Percentiles rank a stretch among this genome's conserved stretches.
These are phyloP conservation scores for Teratosphaeria viscida DNA, from an alignment of 2,329 filamentous ascomycete genomes.

Conservation along the genomic window DNA sequence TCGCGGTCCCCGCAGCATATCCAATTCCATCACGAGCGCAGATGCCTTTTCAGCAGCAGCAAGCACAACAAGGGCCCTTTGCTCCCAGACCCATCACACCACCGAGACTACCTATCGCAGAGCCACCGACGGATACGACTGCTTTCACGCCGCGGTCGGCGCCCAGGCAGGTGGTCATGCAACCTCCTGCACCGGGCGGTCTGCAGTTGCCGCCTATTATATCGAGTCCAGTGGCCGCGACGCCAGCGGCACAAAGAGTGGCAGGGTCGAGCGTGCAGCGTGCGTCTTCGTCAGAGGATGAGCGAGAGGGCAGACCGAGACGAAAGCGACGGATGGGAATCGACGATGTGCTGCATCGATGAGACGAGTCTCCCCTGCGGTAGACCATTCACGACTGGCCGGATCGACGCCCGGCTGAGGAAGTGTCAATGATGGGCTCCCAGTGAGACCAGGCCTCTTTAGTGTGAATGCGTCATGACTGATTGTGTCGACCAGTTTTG, in stretches of 20 bases:
- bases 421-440: too few species aligned
- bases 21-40: not conserved
- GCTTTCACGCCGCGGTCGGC: conserved; percentile 12
- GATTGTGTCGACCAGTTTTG: too few species aligned
- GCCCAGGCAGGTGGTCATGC: conserved; percentile 7
- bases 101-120: conserved; percentile 10
- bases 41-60: conserved; percentile 6
- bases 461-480: too few species aligned
- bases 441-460: too few species aligned
- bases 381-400: not conserved
- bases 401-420: not conserved
- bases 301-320: conserved; percentile 11
- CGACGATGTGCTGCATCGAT: conserved; percentile 23
- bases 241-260: not conserved
- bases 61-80: conserved; percentile 2
- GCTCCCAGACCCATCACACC: conserved; percentile 3
- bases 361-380: not conserved
- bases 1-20: not conserved
- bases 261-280: conserved; percentile 1
- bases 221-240: conserved; percentile 2
- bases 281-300: conserved; percentile 13
- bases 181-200: conserved; percentile 2
- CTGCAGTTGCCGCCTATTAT: conserved; percentile 19
- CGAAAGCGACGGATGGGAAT: conserved; percentile 23
- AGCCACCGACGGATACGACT: conserved; percentile 17